These are phyloP conservation scores for Globisporangium polare DNA, from an alignment of 352 stramenopile genomes.

Conservation along the genomic window DNA sequence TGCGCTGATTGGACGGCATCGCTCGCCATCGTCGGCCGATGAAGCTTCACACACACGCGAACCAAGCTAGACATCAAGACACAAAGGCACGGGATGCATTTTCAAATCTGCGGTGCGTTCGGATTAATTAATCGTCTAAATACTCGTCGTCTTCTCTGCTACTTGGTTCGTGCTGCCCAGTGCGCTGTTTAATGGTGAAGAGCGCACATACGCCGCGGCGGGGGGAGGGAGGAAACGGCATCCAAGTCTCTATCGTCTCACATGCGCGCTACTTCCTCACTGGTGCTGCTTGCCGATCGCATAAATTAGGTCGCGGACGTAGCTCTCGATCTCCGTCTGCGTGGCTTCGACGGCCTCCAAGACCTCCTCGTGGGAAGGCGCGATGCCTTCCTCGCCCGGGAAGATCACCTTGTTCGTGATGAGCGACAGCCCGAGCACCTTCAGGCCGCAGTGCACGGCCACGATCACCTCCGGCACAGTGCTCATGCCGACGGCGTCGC, in stretches of 20 bases:
- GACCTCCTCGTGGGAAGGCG: constrained; percentile 92
- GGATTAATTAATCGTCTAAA: constrained; percentile 19
- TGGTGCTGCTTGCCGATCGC: constrained; percentile 39
- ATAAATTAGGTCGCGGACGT: constrained; percentile 42
- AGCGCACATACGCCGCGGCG: not conserved
- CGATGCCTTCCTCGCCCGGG: constrained; percentile 70
- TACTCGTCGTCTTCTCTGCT: constrained; percentile 9
- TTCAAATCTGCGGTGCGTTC: constrained; percentile 4
- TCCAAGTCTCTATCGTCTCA: constrained; percentile 4
- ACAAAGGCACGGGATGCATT: constrained; percentile 2
- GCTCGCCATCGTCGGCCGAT: not conserved
- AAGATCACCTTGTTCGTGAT: constrained; percentile 95
- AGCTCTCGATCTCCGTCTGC: constrained; percentile 52
- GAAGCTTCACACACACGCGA: not conserved
- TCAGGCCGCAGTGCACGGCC: constrained; percentile 92
- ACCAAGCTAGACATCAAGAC: not conserved
- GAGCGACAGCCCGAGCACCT: constrained; percentile 94
- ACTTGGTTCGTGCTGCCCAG: constrained; percentile 3
- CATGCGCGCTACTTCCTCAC: not conserved
- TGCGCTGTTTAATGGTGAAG: constrained; percentile 4
- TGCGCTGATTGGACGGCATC: not conserved
- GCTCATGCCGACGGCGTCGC: constrained; percentile 95
- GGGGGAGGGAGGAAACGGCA: not conserved
- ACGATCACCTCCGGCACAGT: constrained; percentile 97
- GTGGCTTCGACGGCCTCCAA: constrained; percentile 84